Base-by-base conservation (phyloP, 179 eudicot genomes). In the Vitellaria paradoxa region DNA sequence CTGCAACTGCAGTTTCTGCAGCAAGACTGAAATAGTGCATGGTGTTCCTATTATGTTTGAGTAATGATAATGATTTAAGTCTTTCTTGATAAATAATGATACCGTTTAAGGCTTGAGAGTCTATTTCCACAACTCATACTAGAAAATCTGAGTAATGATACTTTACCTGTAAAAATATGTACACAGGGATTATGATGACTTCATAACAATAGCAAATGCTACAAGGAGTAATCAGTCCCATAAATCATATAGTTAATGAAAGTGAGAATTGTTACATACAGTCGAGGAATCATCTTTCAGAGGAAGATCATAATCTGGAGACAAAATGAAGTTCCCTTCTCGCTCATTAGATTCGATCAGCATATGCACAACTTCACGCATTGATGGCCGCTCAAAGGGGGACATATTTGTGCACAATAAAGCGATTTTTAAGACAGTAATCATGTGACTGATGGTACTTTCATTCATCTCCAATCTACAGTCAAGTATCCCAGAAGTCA, bases 281-380 rank as follows among this genome's bases (percentile, higher is more conserved):
- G 74, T 87, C 82, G 87, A 42, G 59, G 83, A 83, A 78, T 89
- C 77, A 53, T 81, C 91, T 82, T 82, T 86, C 71, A 75, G 83
- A 69, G 90, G 81, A 73, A 65, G 57, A 74, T 87, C 88, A 64
- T 82, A 85, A 78, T 78, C 82, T 2, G 88, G 83, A 50, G 90
- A 80, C 2, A 91, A 49, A 18, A 85, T 80, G 9, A 78, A 76
- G 47, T 74, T 81, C 68, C 73, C 86, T 46, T 84, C 93, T 78
- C 82, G 84, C 79, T 89, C 89, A 37, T 84, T 80, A 24, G 97
- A 91, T 79, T 90, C 96, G 1, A 90, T 86, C 78, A 96, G 83
- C 99, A 96, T 96, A 72, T 82, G 72, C 81, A 93, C 99, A 42
- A 92, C 99, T 74, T 93, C 93, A 59, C 98, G 83, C 99, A 93